Conservation (phyloP, 2,329 filamentous ascomycete species). For the Aureobasidium lini region DNA sequence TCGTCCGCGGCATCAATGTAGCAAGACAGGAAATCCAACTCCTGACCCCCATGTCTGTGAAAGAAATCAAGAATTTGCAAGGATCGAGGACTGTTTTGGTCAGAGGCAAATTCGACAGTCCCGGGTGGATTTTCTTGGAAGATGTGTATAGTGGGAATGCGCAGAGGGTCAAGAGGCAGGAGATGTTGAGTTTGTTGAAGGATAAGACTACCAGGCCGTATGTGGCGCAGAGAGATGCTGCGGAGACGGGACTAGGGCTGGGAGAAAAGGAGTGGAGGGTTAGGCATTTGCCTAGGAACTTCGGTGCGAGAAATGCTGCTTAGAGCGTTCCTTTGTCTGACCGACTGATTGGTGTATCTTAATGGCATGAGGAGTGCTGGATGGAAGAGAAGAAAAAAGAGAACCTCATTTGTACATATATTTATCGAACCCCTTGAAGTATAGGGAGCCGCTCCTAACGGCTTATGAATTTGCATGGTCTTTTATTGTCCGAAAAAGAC, state of each 20-base stretch:
- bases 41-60: constrained; percentile 50
- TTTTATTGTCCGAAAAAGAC: neutral
- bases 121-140: constrained; percentile 64
- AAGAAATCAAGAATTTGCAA: constrained; percentile 20
- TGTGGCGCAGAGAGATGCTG: constrained; percentile 8
- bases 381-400: neutral
- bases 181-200: constrained; percentile 26
- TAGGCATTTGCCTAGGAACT: constrained; percentile 12
- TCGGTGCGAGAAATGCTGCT: neutral
- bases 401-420: neutral
- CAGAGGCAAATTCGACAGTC: constrained; percentile 60
- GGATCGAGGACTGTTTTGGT: constrained; percentile 54
- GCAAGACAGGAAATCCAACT: constrained; percentile 51
- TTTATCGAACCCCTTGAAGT: neutral
- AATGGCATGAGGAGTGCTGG: too few relatives aligned
- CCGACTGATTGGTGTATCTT: neutral
- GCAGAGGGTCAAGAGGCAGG: constrained; percentile 14
- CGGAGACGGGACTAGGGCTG: neutral
- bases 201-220: constrained; percentile 18
- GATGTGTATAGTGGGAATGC: constrained; percentile 42
- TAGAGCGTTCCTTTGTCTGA: neutral
- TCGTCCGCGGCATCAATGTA: constrained; percentile 63
- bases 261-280: constrained; percentile 15
- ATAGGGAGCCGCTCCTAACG: constrained; percentile 14
- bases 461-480: neutral